phyloP scores from a whole-genome alignment of 345 rosid species.

The Salix purpurea region DNA sequence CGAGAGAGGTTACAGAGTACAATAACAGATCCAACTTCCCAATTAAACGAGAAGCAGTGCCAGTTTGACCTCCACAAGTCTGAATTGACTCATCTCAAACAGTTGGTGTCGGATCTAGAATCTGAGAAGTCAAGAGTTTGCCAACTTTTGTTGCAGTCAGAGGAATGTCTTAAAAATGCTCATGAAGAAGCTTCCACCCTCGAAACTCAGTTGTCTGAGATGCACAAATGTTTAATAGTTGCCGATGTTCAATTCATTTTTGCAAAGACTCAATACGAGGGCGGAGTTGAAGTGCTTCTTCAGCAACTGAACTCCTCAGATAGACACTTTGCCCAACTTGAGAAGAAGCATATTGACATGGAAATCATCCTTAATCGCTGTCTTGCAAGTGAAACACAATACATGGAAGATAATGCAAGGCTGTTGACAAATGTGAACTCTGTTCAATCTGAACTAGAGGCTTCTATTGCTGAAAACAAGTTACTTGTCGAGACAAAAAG shows the following conservation, averaged over 20 bases:
- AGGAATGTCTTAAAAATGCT: slow-evolving; percentile 46
- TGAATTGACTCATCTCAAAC: slow-evolving; percentile 55
- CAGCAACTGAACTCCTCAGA: slow-evolving; percentile 40
- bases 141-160: slow-evolving; percentile 41
- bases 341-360: slow-evolving; percentile 45
- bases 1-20: slow-evolving; percentile 38
- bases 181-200: slow-evolving; percentile 45
- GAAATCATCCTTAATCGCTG: slow-evolving; percentile 47
- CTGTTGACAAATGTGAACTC: slow-evolving; percentile 38
- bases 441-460: slow-evolving; percentile 50
- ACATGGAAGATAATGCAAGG: slow-evolving; percentile 56
- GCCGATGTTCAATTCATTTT: slow-evolving; percentile 48
- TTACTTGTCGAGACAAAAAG: slow-evolving; percentile 35
- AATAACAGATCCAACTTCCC: slow-evolving; percentile 47
- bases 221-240: slow-evolving; percentile 50
- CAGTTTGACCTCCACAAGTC: slow-evolving; percentile 50
- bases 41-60: slow-evolving; percentile 44
- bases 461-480: slow-evolving; percentile 38
- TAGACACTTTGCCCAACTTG: slow-evolving; percentile 41
- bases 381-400: slow-evolving; percentile 46
- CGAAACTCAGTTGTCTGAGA: slow-evolving; percentile 59
- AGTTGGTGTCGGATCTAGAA: slow-evolving; percentile 51
- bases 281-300: slow-evolving; percentile 41
- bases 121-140: slow-evolving; percentile 49
- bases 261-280: slow-evolving; percentile 48